Percentiles rank a stretch among this genome's conserved stretches.
Conservation (phyloP, 1,284 basidiomycete genomes). For the Malassezia equina region DNA sequence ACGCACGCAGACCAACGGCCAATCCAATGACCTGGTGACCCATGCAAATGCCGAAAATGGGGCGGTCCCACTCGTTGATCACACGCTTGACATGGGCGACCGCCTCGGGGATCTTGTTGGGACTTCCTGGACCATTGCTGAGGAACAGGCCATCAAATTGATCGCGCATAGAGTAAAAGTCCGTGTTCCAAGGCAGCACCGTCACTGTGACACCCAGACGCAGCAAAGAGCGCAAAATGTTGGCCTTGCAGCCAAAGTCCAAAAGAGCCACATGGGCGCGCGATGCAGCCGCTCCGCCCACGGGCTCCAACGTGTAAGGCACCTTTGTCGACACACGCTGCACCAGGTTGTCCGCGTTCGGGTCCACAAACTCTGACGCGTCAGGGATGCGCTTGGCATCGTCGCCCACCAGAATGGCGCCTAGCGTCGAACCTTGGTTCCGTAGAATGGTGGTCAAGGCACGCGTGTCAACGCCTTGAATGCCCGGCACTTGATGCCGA, state of each 20-base stretch:
- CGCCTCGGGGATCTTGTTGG: constrained; percentile 76
- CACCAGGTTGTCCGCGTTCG: constrained; percentile 80
- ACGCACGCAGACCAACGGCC: constrained; percentile 89
- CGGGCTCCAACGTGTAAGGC: constrained; percentile 76
- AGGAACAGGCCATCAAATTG: constrained; percentile 91
- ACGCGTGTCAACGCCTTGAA: constrained; percentile 93
- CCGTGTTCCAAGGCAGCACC: constrained; percentile 91
- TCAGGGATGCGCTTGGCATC: constrained; percentile 58
- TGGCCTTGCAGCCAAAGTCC: constrained; percentile 95
- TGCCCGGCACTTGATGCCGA: constrained; percentile 77
- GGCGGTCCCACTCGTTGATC: constrained; percentile 70
- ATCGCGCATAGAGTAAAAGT: constrained; percentile 80
- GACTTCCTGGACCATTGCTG: constrained; percentile 92
- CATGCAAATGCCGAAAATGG: constrained; percentile 98
- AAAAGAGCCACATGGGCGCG: constrained; percentile 79
- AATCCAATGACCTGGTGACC: constrained; percentile 71
- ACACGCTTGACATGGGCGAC: constrained; percentile 69
- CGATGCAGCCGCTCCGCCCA: constrained; percentile 55
- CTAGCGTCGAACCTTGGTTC: constrained; percentile 93
- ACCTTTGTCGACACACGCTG: constrained; percentile 78
- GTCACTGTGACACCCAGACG: constrained; percentile 83
- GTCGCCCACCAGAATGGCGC: constrained; percentile 71
- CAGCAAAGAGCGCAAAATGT: constrained; percentile 85
- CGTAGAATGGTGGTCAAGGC: constrained; percentile 86
- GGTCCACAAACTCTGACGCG: constrained; percentile 60